Evolutionary conservation across 1,139 yeast genomes (phyloP).

Genomic region (Saccharomyces hybrid): DNA sequence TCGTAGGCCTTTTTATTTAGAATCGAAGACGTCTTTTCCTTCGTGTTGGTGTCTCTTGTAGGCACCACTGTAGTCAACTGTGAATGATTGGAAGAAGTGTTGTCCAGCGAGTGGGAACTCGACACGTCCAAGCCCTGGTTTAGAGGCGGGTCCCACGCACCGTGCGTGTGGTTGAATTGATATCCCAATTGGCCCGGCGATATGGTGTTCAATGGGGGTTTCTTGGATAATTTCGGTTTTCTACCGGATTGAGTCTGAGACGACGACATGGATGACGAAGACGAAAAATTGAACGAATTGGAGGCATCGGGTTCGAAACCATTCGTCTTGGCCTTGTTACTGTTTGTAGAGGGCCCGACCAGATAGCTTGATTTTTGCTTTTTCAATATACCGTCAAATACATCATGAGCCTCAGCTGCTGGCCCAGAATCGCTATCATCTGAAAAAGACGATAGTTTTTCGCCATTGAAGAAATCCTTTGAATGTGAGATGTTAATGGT

Average conservation of each 20-base stretch:
- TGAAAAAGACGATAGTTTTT: background rate
- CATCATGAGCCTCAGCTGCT: slow-evolving; percentile 21
- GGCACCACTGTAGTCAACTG: slow-evolving; percentile 1
- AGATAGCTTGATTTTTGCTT: slow-evolving; percentile 21
- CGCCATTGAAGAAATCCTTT: background rate
- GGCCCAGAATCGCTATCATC: slow-evolving; percentile 21
- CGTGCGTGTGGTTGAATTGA: slow-evolving; percentile 22
- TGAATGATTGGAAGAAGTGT: slow-evolving; percentile 7
- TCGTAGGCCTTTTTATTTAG: background rate
- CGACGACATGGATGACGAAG: slow-evolving; percentile 3
- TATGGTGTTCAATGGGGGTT: background rate
- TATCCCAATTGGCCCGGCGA: slow-evolving; percentile 27
- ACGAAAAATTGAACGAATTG: background rate
- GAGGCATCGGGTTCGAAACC: background rate
- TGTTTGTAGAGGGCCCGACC: slow-evolving; percentile 2
- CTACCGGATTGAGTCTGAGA: slow-evolving; percentile 1
- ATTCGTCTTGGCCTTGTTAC: background rate
- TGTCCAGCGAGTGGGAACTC: slow-evolving; percentile 18
- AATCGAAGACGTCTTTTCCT: background rate
- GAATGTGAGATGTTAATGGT: background rate
- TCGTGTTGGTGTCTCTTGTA: background rate
- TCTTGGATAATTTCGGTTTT: background rate
- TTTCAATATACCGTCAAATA: slow-evolving; percentile 21
- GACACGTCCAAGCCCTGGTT: slow-evolving; percentile 16
- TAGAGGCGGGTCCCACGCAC: slow-evolving; percentile 25